Evolutionary conservation across 1,284 basidiomycete species (phyloP).

Genomic region (Microbotryum violaceum): DNA sequence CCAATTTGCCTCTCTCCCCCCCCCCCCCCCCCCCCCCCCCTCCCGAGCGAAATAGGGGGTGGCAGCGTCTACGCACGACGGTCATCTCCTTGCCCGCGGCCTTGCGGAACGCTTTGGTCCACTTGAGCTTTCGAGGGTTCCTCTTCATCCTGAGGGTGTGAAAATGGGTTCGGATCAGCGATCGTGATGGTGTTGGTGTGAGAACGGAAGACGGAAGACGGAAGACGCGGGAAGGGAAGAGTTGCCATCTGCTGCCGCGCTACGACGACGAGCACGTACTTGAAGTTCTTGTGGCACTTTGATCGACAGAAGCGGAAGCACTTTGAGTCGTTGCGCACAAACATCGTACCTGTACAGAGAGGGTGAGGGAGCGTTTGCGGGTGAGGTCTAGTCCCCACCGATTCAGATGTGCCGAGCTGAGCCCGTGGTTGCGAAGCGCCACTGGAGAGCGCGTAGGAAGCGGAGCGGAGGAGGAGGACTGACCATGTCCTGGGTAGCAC

Average conservation of each 20-base stretch:
- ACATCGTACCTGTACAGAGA: conserved; percentile 60
- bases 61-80: conserved; percentile 58
- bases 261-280: conserved; percentile 58
- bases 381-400: neutral
- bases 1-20: too few species aligned
- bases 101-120: conserved; percentile 99
- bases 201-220: neutral
- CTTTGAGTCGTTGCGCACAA: conserved; percentile 94
- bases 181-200: too few species aligned
- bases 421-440: too few species aligned
- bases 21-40: too few species aligned
- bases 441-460: neutral
- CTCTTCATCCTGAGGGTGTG: conserved; percentile 78
- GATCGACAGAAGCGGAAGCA: conserved; percentile 94
- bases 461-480: conserved; percentile 25
- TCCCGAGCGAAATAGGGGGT: neutral
- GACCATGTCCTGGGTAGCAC: conserved; percentile 90
- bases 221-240: too few species aligned
- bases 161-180: neutral
- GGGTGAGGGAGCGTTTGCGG: too few species aligned
- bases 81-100: conserved; percentile 99
- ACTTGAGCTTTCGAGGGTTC: conserved; percentile 96
- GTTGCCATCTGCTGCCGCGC: too few species aligned
- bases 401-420: neutral
- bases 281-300: conserved; percentile 98